A percentile compares a stretch with the other conserved stretches of the same genome.
phyloP scores from a whole-genome alignment of 495 filamentous ascomycete species.

The Penicillium antarcticum region DNA sequence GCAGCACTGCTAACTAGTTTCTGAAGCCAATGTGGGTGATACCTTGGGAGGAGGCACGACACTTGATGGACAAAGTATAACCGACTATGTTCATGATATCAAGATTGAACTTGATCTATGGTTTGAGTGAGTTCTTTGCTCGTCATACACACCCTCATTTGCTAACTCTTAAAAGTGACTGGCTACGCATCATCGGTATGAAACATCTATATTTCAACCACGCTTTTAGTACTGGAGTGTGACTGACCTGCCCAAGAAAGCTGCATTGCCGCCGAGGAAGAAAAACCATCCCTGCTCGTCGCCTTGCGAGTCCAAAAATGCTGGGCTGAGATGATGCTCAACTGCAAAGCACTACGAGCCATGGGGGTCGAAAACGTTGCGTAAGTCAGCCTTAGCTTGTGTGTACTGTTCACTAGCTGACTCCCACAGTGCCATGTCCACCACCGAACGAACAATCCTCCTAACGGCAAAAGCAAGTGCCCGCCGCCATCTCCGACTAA shows the following conservation, averaged over 20 bases:
- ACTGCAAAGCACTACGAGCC: conserved; percentile 45
- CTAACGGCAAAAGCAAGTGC: conserved; percentile 45
- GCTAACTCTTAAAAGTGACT: conserved; percentile 34
- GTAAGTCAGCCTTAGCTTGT: too few species aligned
- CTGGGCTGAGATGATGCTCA: conserved; percentile 48
- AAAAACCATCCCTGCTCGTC: conserved; percentile 34
- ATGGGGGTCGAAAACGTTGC: conserved; percentile 49
- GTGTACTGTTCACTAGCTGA: too few species aligned
- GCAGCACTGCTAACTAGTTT: not conserved
- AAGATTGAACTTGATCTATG: conserved; percentile 46
- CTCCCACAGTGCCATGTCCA: conserved; percentile 40
- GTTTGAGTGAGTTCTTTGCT: conserved; percentile 34
- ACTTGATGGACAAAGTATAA: conserved; percentile 26
- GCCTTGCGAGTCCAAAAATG: conserved; percentile 43
- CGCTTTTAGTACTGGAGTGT: not conserved
- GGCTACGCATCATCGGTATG: conserved; percentile 42
- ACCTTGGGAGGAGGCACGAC: conserved; percentile 18
- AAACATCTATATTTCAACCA: not conserved
- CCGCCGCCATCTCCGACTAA: conserved; percentile 47
- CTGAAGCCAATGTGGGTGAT: conserved; percentile 33
- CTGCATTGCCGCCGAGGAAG: conserved; percentile 21
- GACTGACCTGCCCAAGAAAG: conserved; percentile 13
- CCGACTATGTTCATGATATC: conserved; percentile 40
- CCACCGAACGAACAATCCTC: conserved; percentile 39
- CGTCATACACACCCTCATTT: not conserved